Evolutionary conservation across 371 early-diverging fungal genomes (phyloP).

Genomic region (Quaeritorhiza haematococci): DNA sequence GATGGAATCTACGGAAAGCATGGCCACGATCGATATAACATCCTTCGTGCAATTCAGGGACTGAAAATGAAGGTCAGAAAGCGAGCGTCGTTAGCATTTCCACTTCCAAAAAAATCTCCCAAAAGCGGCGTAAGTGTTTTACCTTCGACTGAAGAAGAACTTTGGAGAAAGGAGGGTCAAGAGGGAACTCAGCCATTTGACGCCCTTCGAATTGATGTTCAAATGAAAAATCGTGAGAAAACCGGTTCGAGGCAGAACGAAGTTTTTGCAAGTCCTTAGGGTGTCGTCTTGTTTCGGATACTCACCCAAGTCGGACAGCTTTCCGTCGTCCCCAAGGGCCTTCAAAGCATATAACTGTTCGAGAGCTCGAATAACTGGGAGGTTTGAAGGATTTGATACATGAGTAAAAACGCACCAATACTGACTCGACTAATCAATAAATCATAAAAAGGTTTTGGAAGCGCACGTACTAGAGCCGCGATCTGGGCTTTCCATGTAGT

Average conservation of each 20-base stretch:
- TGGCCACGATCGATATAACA: constrained; percentile 78
- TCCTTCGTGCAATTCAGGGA: constrained; percentile 75
- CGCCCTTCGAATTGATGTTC: constrained; percentile 13
- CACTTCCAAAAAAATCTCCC: background rate
- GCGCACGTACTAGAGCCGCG: constrained; percentile 48
- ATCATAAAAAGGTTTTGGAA: background rate
- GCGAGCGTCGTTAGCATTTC: background rate
- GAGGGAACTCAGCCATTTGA: constrained; percentile 81
- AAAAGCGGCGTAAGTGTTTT: background rate
- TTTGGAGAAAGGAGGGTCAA: constrained; percentile 87
- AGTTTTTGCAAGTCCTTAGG: too few species aligned
- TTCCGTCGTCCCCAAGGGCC: constrained; percentile 78
- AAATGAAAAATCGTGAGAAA: too few species aligned
- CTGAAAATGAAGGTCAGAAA: constrained; percentile 11
- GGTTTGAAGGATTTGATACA: constrained; percentile 21
- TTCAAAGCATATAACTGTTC: constrained; percentile 86
- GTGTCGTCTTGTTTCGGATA: constrained; percentile 41
- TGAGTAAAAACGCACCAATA: too few species aligned
- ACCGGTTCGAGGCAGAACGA: too few species aligned
- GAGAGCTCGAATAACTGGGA: constrained; percentile 65
- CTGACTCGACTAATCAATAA: background rate
- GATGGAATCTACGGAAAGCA: constrained; percentile 85
- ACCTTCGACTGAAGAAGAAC: constrained; percentile 76
- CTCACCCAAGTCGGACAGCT: constrained; percentile 77
- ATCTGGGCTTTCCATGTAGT: constrained; percentile 91